Evolutionary conservation across 192 early-diverging fungal species (phyloP).

Genomic region (Podila horticola): DNA sequence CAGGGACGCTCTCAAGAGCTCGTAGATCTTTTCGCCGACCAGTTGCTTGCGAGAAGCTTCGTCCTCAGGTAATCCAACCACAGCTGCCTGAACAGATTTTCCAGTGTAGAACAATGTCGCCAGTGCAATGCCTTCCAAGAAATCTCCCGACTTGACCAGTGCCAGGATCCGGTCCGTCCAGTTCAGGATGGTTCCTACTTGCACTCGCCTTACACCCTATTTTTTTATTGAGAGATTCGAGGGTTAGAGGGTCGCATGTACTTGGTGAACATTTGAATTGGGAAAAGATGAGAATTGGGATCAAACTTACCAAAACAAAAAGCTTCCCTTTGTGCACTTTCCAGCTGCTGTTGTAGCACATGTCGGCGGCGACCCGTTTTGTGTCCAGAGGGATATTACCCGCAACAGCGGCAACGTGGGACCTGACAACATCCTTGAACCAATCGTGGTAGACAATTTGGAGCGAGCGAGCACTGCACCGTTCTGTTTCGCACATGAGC

Average conservation of each 20-base stretch:
- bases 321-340: constrained; percentile 65
- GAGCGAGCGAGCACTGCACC: constrained; percentile 53
- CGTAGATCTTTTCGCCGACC: constrained; percentile 65
- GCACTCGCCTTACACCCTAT: constrained; percentile 64
- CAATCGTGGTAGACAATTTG: constrained; percentile 69
- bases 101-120: constrained; percentile 69
- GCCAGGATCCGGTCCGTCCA: constrained; percentile 70
- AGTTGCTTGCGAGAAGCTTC: constrained; percentile 61
- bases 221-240: neutral
- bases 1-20: constrained; percentile 60
- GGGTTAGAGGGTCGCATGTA: too few relatives aligned
- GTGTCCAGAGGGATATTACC: constrained; percentile 7
- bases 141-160: constrained; percentile 64
- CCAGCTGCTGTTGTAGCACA: constrained; percentile 67
- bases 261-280: neutral
- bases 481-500: constrained; percentile 60
- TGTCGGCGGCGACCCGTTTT: constrained; percentile 37
- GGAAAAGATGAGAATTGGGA: neutral
- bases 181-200: constrained; percentile 62
- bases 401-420: constrained; percentile 10
- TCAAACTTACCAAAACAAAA: constrained; percentile 62
- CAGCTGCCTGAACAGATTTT: constrained; percentile 61
- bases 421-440: constrained; percentile 57
- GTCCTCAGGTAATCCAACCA: constrained; percentile 68
- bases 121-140: constrained; percentile 65